Conservation (phyloP, 441 rosid genomes). For the Euphorbia celastroides region DNA sequence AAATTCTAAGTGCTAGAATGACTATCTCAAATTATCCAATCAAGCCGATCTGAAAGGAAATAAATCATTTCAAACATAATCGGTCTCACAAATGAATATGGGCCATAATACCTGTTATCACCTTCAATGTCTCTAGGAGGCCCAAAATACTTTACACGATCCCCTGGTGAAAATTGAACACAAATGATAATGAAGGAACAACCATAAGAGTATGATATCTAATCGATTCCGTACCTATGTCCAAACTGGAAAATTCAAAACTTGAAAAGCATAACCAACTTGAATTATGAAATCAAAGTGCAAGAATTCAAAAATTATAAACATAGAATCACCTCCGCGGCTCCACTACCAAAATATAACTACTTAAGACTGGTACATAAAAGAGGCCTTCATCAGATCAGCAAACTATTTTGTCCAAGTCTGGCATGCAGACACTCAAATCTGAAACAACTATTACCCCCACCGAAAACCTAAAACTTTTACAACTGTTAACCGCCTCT, state of each 20-base stretch:
- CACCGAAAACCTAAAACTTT: not conserved
- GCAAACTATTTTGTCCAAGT: not conserved
- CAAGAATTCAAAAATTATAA: not conserved
- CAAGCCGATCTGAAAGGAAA: not conserved
- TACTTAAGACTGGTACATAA: not conserved
- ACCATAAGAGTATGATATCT: not conserved
- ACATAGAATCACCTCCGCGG: not conserved
- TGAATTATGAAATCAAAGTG: not conserved
- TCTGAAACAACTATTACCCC: not conserved
- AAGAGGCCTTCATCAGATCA: not conserved
- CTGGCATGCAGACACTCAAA: not conserved
- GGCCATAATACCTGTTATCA: slow-evolving; percentile 50
- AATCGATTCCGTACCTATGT: not conserved
- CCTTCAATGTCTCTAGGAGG: slow-evolving; percentile 44
- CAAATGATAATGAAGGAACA: slow-evolving; percentile 2
- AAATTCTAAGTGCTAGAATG: not conserved
- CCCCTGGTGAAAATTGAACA: slow-evolving; percentile 47
- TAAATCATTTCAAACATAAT: not conserved
- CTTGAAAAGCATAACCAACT: slow-evolving; percentile 1
- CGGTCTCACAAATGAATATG: not conserved
- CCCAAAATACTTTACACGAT: slow-evolving; percentile 79
- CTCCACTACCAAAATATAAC: slow-evolving; percentile 1
- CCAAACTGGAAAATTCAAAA: not conserved
- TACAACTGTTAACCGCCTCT: not conserved
- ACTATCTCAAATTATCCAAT: not conserved